These are phyloP conservation scores for Tremellales sp. DNA, from an alignment of 1,284 basidiomycete genomes.

Conservation along the genomic window DNA sequence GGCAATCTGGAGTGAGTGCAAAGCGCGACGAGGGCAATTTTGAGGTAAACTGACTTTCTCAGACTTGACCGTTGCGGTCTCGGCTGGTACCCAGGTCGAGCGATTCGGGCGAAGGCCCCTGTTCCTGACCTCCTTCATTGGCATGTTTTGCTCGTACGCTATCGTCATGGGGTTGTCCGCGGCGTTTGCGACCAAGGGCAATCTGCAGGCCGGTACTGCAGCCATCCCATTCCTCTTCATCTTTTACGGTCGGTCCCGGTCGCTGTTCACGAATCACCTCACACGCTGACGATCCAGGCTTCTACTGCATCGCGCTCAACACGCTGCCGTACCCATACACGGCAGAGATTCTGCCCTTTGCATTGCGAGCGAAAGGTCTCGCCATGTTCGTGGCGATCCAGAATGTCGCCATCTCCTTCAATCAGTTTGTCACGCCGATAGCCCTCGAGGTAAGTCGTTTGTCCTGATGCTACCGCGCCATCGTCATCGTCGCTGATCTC, in stretches of 20 bases:
- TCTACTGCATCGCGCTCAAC: slow-evolving; percentile 21
- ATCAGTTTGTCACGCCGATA: not conserved
- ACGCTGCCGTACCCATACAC: slow-evolving; percentile 15
- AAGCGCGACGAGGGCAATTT: slow-evolving; percentile 36
- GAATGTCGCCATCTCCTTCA: not conserved
- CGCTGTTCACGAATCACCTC: slow-evolving; percentile 6
- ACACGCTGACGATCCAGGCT: not conserved
- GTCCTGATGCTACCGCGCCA: not conserved
- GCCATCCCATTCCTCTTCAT: slow-evolving; percentile 51
- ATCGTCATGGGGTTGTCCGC: slow-evolving; percentile 30
- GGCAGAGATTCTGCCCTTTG: slow-evolving; percentile 10
- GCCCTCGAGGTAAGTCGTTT: not conserved
- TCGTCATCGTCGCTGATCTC: not conserved
- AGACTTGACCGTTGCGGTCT: slow-evolving; percentile 5
- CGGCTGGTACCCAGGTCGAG: not conserved
- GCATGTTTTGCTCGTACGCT: slow-evolving; percentile 26
- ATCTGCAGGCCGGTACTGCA: slow-evolving; percentile 18
- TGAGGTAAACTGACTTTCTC: not conserved
- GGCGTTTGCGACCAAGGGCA: slow-evolving; percentile 19
- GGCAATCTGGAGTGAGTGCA: slow-evolving; percentile 30
- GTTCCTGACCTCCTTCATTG: slow-evolving; percentile 22
- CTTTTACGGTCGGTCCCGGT: slow-evolving; percentile 7
- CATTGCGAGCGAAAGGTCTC: slow-evolving; percentile 68
- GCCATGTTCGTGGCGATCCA: slow-evolving; percentile 59
- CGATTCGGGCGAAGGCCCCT: not conserved